Base-by-base conservation (phyloP, 1,284 basidiomycete genomes). In the Naganishia sp. region DNA sequence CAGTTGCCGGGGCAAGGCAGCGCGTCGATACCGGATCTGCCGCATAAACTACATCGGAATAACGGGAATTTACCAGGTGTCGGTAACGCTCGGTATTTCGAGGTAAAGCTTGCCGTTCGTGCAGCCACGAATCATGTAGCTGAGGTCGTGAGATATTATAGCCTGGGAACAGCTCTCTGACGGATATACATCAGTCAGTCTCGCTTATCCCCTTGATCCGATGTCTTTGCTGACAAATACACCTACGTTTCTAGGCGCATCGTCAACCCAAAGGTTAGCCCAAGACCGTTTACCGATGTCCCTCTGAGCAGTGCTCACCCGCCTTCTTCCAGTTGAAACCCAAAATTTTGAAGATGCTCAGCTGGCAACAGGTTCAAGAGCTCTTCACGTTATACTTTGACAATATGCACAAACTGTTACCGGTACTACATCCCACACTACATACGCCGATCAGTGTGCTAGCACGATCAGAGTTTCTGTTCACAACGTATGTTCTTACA, bases 381-480 rank as follows among this genome's bases (percentile, higher is more conserved):
- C 82, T 99, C 61, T 99, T 99, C 80, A 86, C 90, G 73, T 92
- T 98, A 87, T 97, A 78, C 77, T 90, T 81, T 69, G 76, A 75
- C 31, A 69, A 75, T 63, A 78, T 81, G 77, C 69, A 75, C 11
- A 67, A 68, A 2, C 77, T 80, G 56, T 74, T 80, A 0, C 80
- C 80, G 0, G 66, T 95, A 52, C 81, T 96, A 63, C 90, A 94
- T 73, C 84, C 85, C 45, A 86, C 88, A 52, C 93, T 95, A 78
- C 94, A 96, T 78, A 95, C 93, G 0, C 92, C 94, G 0, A 87
- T 92, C 10, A 84, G 94, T 48, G 90, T 96, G 25, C 92, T 92
- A 72, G 92, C 90, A 45, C 86, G 94, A 39, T 92, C 90, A 49
- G 93, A 94, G 2, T 95, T 97, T 80, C 80, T 97, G 56, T 84